Conservation (phyloP, 495 filamentous ascomycete genomes). For the Beverwykella pulmonaria region DNA sequence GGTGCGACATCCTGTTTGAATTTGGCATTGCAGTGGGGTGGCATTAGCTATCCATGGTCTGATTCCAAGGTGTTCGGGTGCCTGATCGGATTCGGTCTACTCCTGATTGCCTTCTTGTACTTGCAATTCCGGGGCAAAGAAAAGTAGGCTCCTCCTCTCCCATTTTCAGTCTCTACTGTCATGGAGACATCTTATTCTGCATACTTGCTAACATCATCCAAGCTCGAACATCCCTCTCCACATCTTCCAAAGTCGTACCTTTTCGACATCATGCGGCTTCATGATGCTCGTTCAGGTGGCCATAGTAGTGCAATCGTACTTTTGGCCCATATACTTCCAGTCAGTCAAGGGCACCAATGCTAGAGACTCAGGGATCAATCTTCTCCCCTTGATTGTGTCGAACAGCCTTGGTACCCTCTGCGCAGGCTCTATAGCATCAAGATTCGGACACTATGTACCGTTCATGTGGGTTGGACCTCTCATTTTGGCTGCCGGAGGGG, state of each 20-base stretch:
- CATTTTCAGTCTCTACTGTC: too few species aligned
- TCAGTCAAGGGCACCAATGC: slow-evolving; percentile 42
- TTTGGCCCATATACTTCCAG: slow-evolving; percentile 51
- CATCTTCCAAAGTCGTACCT: slow-evolving; percentile 5
- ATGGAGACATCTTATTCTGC: too few species aligned
- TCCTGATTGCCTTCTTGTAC: background rate
- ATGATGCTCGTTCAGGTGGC: background rate
- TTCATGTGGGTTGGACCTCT: slow-evolving; percentile 35
- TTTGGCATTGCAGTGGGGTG: slow-evolving; percentile 4
- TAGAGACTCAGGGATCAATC: slow-evolving; percentile 41
- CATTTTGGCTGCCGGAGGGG: slow-evolving; percentile 35
- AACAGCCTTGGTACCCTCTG: slow-evolving; percentile 37
- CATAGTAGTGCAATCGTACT: slow-evolving; percentile 30
- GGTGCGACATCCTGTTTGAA: slow-evolving; percentile 1
- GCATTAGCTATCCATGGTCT: background rate
- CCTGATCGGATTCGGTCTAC: background rate
- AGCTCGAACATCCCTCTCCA: slow-evolving; percentile 4
- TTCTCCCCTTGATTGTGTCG: slow-evolving; percentile 42
- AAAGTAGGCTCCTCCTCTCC: too few species aligned
- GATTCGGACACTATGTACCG: slow-evolving; percentile 41
- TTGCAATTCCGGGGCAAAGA: background rate
- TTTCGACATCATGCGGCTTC: background rate
- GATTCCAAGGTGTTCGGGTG: background rate
- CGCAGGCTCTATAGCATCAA: slow-evolving; percentile 37
- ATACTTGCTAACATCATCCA: slow-evolving; percentile 1